Conservation (phyloP, 257 asterid genomes). For the Fraxinus americana region DNA sequence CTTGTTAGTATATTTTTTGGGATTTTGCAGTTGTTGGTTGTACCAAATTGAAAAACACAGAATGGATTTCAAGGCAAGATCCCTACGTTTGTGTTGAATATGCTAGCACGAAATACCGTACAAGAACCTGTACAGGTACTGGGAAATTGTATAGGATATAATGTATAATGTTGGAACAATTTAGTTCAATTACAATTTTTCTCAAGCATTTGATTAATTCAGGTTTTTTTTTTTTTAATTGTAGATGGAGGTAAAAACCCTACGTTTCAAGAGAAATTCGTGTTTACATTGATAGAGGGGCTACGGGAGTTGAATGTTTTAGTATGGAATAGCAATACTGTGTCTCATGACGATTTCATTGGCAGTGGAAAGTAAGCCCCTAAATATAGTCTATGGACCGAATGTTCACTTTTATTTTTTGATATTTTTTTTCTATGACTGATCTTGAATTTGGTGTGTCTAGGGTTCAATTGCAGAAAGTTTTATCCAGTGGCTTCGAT, state of each 20-base stretch:
- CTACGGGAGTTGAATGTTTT: slow-evolving; percentile 39
- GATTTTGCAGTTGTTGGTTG: slow-evolving; percentile 12
- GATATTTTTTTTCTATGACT: neutral
- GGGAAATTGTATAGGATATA: neutral
- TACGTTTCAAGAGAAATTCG: slow-evolving; percentile 55
- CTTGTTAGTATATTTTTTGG: neutral
- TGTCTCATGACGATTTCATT: slow-evolving; percentile 44
- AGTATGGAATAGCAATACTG: slow-evolving; percentile 55
- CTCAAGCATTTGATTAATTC: neutral
- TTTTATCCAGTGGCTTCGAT: slow-evolving; percentile 47
- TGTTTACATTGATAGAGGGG: slow-evolving; percentile 50
- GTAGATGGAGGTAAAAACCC: slow-evolving; percentile 59
- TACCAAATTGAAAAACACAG: slow-evolving; percentile 23
- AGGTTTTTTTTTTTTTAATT: neutral
- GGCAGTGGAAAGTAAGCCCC: slow-evolving; percentile 47
- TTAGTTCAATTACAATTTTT: neutral
- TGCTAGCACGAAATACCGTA: slow-evolving; percentile 18
- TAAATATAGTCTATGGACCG: neutral
- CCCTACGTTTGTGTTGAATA: slow-evolving; percentile 26
- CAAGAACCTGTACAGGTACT: slow-evolving; percentile 24
- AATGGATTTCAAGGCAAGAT: slow-evolving; percentile 26
- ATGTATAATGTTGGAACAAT: neutral
- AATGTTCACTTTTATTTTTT: neutral
- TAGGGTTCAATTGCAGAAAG: slow-evolving; percentile 50
- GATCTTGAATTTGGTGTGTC: slow-evolving; percentile 16